Conservation (phyloP, 495 filamentous ascomycete species). For the Xylaria castorea region DNA sequence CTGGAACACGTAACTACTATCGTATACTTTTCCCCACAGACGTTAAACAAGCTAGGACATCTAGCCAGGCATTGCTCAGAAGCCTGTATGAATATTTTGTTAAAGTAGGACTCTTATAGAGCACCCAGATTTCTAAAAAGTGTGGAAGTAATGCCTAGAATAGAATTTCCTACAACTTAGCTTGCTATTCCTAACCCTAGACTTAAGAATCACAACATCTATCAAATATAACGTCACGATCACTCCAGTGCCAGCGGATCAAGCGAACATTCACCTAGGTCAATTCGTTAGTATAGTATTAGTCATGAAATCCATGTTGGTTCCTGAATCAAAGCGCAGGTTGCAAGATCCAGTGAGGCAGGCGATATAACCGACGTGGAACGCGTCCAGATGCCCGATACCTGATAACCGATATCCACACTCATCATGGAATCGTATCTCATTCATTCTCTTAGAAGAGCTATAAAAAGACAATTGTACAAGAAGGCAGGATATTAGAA, state of each 20-base stretch:
- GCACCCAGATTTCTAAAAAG: neutral
- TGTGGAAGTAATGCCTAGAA: neutral
- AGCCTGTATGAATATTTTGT: neutral
- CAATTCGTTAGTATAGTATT: neutral
- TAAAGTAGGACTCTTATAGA: neutral
- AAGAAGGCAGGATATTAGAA: conserved; percentile 3
- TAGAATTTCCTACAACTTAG: neutral
- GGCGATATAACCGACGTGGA: neutral
- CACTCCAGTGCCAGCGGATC: neutral
- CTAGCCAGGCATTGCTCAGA: neutral
- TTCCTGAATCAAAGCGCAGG: neutral
- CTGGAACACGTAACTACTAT: neutral
- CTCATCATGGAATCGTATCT: neutral
- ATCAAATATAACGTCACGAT: neutral
- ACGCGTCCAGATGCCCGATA: neutral
- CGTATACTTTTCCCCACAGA: neutral
- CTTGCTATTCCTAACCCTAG: neutral
- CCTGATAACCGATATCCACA: neutral
- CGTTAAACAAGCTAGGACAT: neutral
- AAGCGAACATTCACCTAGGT: neutral
- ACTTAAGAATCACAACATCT: neutral
- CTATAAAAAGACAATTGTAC: conserved; percentile 13
- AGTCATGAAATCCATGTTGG: neutral
- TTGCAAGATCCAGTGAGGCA: neutral
- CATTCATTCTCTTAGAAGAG: neutral